Conservation (phyloP, 2,329 filamentous ascomycete genomes). For the Diaporthe humulicola region DNA sequence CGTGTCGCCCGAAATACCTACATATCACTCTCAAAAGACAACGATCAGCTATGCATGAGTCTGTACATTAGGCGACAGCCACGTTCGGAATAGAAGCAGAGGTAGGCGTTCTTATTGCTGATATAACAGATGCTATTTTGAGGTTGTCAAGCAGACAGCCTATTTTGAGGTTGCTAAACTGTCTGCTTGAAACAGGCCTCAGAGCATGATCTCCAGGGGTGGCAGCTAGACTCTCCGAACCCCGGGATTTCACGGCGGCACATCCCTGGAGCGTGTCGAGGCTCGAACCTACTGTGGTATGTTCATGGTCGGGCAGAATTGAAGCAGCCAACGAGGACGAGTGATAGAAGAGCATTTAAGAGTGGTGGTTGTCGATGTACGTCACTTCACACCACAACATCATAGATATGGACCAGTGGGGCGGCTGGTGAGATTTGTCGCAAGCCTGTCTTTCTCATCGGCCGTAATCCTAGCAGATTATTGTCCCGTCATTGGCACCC, state of each 20-base stretch:
- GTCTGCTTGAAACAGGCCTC: conserved; percentile 1
- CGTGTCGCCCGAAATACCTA: background rate
- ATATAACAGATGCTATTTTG: conserved; percentile 1
- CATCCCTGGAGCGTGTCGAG: background rate
- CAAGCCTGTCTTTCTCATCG: background rate
- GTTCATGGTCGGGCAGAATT: too few relatives aligned
- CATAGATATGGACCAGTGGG: background rate
- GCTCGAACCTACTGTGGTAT: background rate
- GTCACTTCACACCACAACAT: background rate
- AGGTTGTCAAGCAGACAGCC: background rate
- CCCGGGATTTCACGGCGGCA: background rate
- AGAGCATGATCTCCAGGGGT: background rate
- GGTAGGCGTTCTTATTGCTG: background rate
- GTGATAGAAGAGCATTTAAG: background rate
- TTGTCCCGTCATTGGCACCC: conserved; percentile 7
- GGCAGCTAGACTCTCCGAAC: background rate
- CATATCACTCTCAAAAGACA: background rate
- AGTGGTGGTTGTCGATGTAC: background rate
- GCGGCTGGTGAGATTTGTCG: background rate
- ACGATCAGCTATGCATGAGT: background rate
- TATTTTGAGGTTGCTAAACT: conserved; percentile 1
- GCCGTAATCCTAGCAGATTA: background rate
- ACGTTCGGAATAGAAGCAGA: background rate
- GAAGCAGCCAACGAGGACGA: background rate
- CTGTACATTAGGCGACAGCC: background rate